Percentiles rank a stretch among this genome's conserved stretches.
Evolutionary conservation across 495 filamentous ascomycete genomes (phyloP).

Genomic region (Tuber microsphaerosporum): DNA sequence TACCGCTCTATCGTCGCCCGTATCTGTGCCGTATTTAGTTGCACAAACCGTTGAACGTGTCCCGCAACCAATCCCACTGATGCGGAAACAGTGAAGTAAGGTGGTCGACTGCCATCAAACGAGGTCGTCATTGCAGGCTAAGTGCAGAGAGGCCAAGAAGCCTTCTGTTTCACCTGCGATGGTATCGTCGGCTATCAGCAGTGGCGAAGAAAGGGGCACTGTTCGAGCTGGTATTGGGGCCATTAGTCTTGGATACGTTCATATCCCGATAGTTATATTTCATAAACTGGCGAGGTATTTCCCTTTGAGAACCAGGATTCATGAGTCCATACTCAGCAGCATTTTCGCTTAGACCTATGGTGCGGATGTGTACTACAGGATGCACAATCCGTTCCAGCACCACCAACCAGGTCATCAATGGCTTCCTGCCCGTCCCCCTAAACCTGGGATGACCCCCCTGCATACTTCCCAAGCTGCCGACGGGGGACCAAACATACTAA

Average conservation of each 20-base stretch:
- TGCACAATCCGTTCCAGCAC: neutral
- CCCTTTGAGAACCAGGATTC: neutral
- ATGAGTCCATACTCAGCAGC: neutral
- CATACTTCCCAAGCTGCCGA: neutral
- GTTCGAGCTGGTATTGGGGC: neutral
- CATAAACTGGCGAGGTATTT: neutral
- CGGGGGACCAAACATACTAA: neutral
- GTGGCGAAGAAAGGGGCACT: neutral
- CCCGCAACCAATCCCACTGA: too few relatives aligned
- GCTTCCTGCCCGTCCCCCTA: neutral
- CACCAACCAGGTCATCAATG: neutral
- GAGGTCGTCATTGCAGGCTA: neutral
- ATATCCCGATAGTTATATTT: neutral
- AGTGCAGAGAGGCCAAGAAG: neutral
- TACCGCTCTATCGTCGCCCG: neutral
- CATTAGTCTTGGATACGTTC: neutral
- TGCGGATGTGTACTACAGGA: neutral
- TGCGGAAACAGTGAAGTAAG: too few relatives aligned
- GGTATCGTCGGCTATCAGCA: neutral
- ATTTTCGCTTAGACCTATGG: neutral
- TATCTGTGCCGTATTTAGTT: neutral
- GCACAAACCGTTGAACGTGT: neutral
- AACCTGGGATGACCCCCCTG: neutral
- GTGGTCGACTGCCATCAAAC: neutral
- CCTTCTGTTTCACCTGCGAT: neutral